A percentile compares a stretch with the other conserved stretches of the same genome.
These are phyloP conservation scores for Aurantiochytrium sp. DNA, from an alignment of 108 stramenopile species.

Conservation along the genomic window DNA sequence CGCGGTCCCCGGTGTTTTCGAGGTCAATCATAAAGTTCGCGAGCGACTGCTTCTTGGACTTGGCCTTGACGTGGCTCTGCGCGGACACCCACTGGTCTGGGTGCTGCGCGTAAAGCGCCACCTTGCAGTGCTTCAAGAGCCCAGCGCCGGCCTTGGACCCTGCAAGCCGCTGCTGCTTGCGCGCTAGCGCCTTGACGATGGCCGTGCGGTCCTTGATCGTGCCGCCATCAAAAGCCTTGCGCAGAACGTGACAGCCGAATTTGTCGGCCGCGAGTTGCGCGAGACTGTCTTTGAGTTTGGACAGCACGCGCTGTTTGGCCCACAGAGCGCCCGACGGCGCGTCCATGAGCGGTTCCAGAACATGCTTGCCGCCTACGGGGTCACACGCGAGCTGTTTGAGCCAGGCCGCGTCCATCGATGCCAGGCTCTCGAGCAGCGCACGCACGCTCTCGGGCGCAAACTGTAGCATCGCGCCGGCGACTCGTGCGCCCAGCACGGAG, in stretches of 20 bases:
- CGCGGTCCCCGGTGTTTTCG: not conserved
- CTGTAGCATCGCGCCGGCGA: not conserved
- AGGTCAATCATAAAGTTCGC: not conserved
- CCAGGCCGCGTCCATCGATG: not conserved
- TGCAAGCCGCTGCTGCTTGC: not conserved
- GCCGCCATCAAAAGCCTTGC: conserved; percentile 21
- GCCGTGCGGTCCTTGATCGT: not conserved
- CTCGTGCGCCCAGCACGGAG: not conserved
- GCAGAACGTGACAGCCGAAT: not conserved
- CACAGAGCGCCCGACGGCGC: not conserved
- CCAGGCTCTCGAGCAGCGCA: not conserved
- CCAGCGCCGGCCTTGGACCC: not conserved
- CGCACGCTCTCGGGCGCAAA: conserved; percentile 23
- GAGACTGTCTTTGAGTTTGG: not conserved
- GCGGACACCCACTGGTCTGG: not conserved
- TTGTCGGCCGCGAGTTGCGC: not conserved
- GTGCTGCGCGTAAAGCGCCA: not conserved
- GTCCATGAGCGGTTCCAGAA: not conserved
- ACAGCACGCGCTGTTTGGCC: conserved; percentile 21
- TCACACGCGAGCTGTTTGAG: not conserved
- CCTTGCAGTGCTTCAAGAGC: not conserved
- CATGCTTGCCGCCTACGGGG: not conserved
- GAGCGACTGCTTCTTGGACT: not conserved
- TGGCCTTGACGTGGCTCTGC: not conserved
- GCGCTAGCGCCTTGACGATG: not conserved